These are phyloP conservation scores for Neocallimastix lanati DNA, from an alignment of 192 early-diverging fungal species.

Conservation along the genomic window DNA sequence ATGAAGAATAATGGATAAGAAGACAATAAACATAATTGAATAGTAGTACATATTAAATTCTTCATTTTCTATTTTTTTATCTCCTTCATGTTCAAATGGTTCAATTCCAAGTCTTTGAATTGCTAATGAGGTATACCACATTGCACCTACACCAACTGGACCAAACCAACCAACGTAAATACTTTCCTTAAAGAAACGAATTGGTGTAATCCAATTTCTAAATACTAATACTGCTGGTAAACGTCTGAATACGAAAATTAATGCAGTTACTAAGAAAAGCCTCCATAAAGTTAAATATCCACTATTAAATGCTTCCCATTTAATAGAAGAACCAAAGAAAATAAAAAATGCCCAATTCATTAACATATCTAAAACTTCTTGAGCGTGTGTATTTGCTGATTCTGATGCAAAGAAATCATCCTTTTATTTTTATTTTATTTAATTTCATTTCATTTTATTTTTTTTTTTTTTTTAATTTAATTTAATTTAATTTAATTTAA, in stretches of 20 bases:
- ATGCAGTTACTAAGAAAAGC: constrained; percentile 34
- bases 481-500: too few species aligned
- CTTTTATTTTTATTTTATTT: not conserved
- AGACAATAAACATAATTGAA: not conserved
- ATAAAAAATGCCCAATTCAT: constrained; percentile 77
- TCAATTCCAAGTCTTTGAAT: not conserved
- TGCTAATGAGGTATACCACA: constrained; percentile 23
- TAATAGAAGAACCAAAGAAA: constrained; percentile 58
- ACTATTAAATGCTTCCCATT: constrained; percentile 42
- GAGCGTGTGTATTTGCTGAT: constrained; percentile 60
- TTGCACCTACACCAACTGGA: constrained; percentile 54
- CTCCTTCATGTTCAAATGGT: not conserved
- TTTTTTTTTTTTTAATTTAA: too few species aligned
- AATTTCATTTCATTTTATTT: too few species aligned
- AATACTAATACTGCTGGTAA: not conserved
- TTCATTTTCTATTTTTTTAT: not conserved
- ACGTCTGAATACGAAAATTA: constrained; percentile 34
- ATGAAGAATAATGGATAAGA: not conserved
- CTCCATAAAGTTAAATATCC: constrained; percentile 42
- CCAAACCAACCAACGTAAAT: constrained; percentile 80
- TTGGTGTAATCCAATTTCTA: not conserved
- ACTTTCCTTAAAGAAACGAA: constrained; percentile 45
- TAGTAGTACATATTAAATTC: not conserved
- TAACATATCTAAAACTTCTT: constrained; percentile 77
- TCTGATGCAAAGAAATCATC: not conserved